A percentile compares a stretch with the other conserved stretches of the same genome.
These are phyloP conservation scores for Trametes meyenii DNA, from an alignment of 768 basidiomycete genomes.

Conservation along the genomic window DNA sequence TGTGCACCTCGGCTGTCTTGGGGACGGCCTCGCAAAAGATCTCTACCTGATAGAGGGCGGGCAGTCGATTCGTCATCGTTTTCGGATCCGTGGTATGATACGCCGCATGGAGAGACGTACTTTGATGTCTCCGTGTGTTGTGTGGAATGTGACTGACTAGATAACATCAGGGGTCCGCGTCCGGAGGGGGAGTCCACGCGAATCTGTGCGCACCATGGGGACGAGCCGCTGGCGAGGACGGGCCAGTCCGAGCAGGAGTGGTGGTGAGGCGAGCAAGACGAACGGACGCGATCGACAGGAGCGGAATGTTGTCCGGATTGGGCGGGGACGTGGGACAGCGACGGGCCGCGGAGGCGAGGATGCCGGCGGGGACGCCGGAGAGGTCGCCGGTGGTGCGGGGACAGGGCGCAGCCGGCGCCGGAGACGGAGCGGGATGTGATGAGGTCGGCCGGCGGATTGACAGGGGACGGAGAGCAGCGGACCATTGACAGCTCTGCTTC, in stretches of 20 bases:
- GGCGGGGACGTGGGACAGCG: not conserved
- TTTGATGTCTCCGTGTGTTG: conserved; percentile 94
- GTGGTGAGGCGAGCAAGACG: not conserved
- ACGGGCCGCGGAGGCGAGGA: conserved; percentile 13
- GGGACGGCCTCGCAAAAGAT: conserved; percentile 97
- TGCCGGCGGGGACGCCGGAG: conserved; percentile 6
- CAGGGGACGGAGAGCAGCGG: not conserved
- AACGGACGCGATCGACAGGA: conserved; percentile 3
- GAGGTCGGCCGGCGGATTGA: conserved; percentile 16
- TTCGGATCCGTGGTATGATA: not conserved
- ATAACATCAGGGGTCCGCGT: conserved; percentile 18
- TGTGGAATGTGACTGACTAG: conserved; percentile 91
- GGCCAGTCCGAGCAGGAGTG: not conserved
- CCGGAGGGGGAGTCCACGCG: conserved; percentile 7
- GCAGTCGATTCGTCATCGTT: not conserved
- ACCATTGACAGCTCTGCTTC: conserved; percentile 7
- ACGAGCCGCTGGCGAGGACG: conserved; percentile 8
- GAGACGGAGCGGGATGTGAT: conserved; percentile 2
- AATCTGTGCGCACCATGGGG: conserved; percentile 28
- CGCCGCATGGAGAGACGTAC: conserved; percentile 41
- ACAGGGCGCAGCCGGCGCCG: not conserved
- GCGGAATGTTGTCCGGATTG: not conserved
- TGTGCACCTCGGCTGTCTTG: conserved; percentile 83
- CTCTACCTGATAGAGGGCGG: conserved; percentile 66
- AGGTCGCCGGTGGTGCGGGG: not conserved